Conservation (phyloP, 2,329 filamentous ascomycete genomes). For the Pseudocercospora vitis region DNA sequence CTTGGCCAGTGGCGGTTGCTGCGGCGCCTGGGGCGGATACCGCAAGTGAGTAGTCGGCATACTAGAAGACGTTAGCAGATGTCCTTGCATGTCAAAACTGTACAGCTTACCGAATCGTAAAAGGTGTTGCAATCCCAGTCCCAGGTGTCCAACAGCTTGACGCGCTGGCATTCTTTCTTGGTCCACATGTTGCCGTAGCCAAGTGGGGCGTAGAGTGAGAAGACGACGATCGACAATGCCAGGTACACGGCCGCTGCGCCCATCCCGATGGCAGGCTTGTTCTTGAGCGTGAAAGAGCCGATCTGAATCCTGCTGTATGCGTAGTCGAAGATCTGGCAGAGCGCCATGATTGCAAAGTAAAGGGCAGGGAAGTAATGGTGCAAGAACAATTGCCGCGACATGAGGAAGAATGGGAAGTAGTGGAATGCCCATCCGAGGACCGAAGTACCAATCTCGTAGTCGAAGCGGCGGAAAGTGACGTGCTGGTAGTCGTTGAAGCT, state of each 20-base stretch:
- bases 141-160: slow-evolving; percentile 87
- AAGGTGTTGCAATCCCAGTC: slow-evolving; percentile 99
- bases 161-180: slow-evolving; percentile 76
- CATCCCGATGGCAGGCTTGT: slow-evolving; percentile 72
- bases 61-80: slow-evolving; percentile 26
- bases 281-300: slow-evolving; percentile 50
- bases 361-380: slow-evolving; percentile 98
- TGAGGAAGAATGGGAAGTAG: slow-evolving; percentile 98
- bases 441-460: slow-evolving; percentile 89
- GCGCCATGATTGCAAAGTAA: slow-evolving; percentile 87
- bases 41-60: slow-evolving; percentile 37
- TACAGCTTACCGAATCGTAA: slow-evolving; percentile 73
- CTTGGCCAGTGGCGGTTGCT: slow-evolving; percentile 31
- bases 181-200: slow-evolving; percentile 96
- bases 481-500: slow-evolving; percentile 83
- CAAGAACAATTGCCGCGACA: slow-evolving; percentile 96
- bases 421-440: slow-evolving; percentile 95
- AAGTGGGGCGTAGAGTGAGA: slow-evolving; percentile 82
- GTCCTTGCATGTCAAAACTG: background rate
- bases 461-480: slow-evolving; percentile 88
- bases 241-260: slow-evolving; percentile 73
- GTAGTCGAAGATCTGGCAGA: slow-evolving; percentile 90
- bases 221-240: slow-evolving; percentile 70
- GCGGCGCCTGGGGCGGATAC: slow-evolving; percentile 26
- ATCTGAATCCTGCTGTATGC: slow-evolving; percentile 69